These are phyloP conservation scores for Wickerhamomyces bisporus DNA, from an alignment of 805 yeast species.

Conservation along the genomic window DNA sequence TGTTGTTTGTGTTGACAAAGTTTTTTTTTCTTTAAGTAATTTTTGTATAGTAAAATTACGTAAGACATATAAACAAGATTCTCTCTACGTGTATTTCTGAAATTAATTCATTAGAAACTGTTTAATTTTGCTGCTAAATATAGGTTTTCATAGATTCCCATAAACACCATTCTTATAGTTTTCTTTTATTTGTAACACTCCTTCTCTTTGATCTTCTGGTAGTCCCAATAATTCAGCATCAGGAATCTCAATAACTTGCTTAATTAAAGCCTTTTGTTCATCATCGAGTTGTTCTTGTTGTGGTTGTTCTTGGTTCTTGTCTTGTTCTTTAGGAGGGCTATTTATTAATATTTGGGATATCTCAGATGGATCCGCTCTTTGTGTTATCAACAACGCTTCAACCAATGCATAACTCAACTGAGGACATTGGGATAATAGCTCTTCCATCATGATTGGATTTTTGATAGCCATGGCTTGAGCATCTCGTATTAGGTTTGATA, in stretches of 20 bases:
- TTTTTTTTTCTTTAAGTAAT: no score
- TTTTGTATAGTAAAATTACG: no score
- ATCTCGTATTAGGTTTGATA: conserved; percentile 47
- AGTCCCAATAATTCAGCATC: conserved; percentile 45
- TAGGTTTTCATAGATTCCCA: conserved; percentile 9
- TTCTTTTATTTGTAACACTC: conserved; percentile 22
- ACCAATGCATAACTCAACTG: conserved; percentile 81
- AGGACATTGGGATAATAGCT: conserved; percentile 63
- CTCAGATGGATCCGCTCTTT: conserved; percentile 3
- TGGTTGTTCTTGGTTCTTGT: not conserved
- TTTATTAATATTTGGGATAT: conserved; percentile 36
- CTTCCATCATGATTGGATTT: conserved; percentile 54
- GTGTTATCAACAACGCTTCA: conserved; percentile 49
- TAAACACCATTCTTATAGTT: conserved; percentile 25
- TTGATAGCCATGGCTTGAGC: conserved; percentile 52
- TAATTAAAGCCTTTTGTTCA: conserved; percentile 40
- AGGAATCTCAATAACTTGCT: conserved; percentile 46
- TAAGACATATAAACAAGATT: no score
- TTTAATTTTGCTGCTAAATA: not conserved
- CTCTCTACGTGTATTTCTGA: no score
- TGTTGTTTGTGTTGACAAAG: no score
- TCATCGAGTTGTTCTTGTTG: conserved; percentile 23
- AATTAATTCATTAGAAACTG: no score
- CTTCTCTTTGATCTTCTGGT: conserved; percentile 44
- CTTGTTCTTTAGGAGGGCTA: not conserved